These are phyloP conservation scores for Colletotrichum sp. DNA, from an alignment of 2,329 filamentous ascomycete genomes.

Conservation along the genomic window DNA sequence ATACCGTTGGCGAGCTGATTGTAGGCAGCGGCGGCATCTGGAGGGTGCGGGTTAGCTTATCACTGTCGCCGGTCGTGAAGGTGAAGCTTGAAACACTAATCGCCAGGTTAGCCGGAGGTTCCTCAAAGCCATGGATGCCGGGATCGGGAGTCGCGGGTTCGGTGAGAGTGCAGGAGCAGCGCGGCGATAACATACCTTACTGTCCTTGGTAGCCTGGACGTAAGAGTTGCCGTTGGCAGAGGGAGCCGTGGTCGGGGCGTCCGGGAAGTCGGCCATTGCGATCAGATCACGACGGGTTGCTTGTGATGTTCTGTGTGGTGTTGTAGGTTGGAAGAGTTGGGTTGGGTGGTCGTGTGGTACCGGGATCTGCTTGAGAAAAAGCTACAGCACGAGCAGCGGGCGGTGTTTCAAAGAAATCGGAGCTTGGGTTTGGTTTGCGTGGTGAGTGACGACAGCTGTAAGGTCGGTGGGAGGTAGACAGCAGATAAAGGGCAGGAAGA, in stretches of 20 bases:
- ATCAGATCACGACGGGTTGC: constrained; percentile 27
- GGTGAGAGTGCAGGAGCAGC: not conserved
- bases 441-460: not conserved
- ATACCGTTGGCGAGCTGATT: constrained; percentile 53
- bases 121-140: constrained; percentile 7
- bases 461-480: not conserved
- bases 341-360: constrained; percentile 13
- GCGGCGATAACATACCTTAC: constrained; percentile 51
- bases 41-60: constrained; percentile 34
- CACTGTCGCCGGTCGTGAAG: constrained; percentile 22
- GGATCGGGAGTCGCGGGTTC: not conserved
- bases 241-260: constrained; percentile 31
- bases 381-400: not conserved
- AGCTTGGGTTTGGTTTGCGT: not conserved
- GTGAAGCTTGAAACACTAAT: constrained; percentile 36
- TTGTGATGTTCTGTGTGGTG: not conserved
- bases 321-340: constrained; percentile 14
- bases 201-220: constrained; percentile 53
- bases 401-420: constrained; percentile 12
- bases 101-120: constrained; percentile 33
- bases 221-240: constrained; percentile 52
- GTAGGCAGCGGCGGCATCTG: constrained; percentile 56
- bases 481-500: constrained; percentile 1
- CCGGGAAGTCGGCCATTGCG: constrained; percentile 48
- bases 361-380: constrained; percentile 4